These are phyloP conservation scores for Lachnellula cervina DNA, from an alignment of 2,329 filamentous ascomycete species.

Conservation along the genomic window DNA sequence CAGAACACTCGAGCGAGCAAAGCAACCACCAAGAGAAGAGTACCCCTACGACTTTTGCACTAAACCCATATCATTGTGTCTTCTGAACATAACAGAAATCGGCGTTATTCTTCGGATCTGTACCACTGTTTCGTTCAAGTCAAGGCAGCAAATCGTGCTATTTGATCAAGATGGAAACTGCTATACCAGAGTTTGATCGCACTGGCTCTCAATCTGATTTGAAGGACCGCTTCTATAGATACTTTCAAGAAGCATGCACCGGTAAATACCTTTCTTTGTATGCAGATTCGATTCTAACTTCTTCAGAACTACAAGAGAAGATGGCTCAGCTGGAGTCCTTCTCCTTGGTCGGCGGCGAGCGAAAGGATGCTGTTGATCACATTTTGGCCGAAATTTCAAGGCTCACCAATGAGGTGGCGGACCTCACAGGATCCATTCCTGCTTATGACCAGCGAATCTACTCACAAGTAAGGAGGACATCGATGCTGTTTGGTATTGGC, in stretches of 20 bases:
- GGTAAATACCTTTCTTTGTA: not conserved
- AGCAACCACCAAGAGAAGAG: too few relatives aligned
- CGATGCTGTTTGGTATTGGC: not conserved
- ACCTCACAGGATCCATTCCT: constrained; percentile 76
- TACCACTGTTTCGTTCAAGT: too few relatives aligned
- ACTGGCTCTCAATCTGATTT: constrained; percentile 35
- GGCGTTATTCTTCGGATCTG: not conserved
- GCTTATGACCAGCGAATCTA: constrained; percentile 88
- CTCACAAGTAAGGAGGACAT: constrained; percentile 53
- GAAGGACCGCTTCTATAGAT: constrained; percentile 79
- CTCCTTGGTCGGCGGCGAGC: constrained; percentile 64
- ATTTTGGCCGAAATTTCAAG: constrained; percentile 74
- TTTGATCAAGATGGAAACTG: constrained; percentile 10
- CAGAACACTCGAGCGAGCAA: too few relatives aligned
- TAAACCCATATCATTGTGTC: not conserved
- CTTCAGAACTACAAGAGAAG: constrained; percentile 66
- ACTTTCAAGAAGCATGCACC: constrained; percentile 40
- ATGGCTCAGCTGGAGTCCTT: constrained; percentile 64
- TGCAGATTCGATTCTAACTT: not conserved
- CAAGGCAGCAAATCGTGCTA: not conserved
- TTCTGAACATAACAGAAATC: not conserved
- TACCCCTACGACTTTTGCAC: not conserved
- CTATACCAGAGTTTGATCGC: constrained; percentile 18
- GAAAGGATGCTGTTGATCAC: constrained; percentile 74
- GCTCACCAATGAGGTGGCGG: constrained; percentile 78